These are phyloP conservation scores for Candida broadrunensis DNA, from an alignment of 805 yeast species.

Conservation along the genomic window DNA sequence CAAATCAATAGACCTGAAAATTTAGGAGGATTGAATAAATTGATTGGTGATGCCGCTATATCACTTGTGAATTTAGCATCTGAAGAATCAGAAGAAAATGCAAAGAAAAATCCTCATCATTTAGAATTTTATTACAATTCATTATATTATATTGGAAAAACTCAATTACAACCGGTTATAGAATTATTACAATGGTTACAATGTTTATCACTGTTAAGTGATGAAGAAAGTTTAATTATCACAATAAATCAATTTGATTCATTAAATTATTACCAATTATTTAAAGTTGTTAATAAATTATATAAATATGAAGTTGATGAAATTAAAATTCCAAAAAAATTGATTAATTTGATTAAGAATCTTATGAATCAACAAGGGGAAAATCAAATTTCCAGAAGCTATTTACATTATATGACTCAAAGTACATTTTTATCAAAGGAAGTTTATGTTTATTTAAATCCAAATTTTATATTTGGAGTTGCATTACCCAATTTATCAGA, in stretches of 20 bases:
- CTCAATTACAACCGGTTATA: slow-evolving; percentile 67
- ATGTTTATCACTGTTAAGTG: slow-evolving; percentile 68
- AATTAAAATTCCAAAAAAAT: slow-evolving; percentile 49
- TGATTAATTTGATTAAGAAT: slow-evolving; percentile 24
- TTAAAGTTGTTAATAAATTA: slow-evolving; percentile 60
- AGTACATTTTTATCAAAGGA: slow-evolving; percentile 38
- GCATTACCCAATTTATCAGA: slow-evolving; percentile 74
- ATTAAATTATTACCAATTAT: slow-evolving; percentile 67
- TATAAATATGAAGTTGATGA: slow-evolving; percentile 88
- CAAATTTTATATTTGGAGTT: slow-evolving; percentile 51
- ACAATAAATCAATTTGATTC: slow-evolving; percentile 52
- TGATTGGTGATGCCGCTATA: slow-evolving; percentile 11
- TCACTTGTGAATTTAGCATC: slow-evolving; percentile 20
- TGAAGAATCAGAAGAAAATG: slow-evolving; percentile 18
- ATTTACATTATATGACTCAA: slow-evolving; percentile 39
- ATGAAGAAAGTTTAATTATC: slow-evolving; percentile 58
- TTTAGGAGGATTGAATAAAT: slow-evolving; percentile 24
- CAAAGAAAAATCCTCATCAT: slow-evolving; percentile 41
- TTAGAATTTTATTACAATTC: slow-evolving; percentile 63
- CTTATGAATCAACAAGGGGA: slow-evolving; percentile 38
- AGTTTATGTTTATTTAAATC: slow-evolving; percentile 47
- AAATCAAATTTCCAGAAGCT: slow-evolving; percentile 22
- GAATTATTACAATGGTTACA: slow-evolving; percentile 90
- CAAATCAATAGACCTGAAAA: slow-evolving; percentile 34
- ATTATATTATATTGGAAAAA: slow-evolving; percentile 60